Base-by-base conservation (phyloP, 2,329 filamentous ascomycete species). In the Alternaria consortialis region DNA sequence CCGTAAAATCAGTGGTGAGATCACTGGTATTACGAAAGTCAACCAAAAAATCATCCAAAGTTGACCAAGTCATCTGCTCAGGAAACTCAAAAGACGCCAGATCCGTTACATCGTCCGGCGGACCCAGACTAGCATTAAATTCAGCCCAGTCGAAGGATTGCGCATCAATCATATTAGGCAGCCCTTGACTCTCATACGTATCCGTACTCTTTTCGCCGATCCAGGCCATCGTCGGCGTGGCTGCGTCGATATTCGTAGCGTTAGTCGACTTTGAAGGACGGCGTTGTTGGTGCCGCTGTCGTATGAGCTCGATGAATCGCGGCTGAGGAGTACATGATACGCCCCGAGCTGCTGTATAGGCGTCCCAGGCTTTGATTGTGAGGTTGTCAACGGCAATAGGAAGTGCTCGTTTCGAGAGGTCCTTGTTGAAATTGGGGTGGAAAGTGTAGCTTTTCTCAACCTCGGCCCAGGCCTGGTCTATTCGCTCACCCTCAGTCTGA, bases 291-390 rank as follows among this genome's bases (percentile, higher is more conserved):
- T 60, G 50, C 25, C 64, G 58, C 2, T 58, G 42, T 3, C 71
- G 63, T 25, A 76, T 56, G 0, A 69, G 46, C 32, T 67, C 61
- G 1, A 77, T 68, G 29, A 72, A 73, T 11, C 60, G 53, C 3
- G 73, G 73, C 48, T 74, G 71, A 4, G 63, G 59, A 6, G 29
- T 44, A 13, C 32, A 20, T 5, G 65, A 54, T 0, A 65, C 23
- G 2, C 63, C 65, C 1, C 65, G 57, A 3, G 58, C 66, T 3
- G 48, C 50, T 4, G 56, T 44, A 29, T 68, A 74, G 2, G 74
- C 76, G 7, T 80, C 77, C 81, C 82, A 85, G 1, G 82, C 80
- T 56, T 80, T 81, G 2, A 84, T 63, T 3, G 79, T 79, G 23
- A 84, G 67, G 47, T 78, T 79, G 1, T 77, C 76, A 3, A 84